These are phyloP conservation scores for Zymoseptoria passerinii DNA, from an alignment of 2,329 filamentous ascomycete species.

Conservation along the genomic window DNA sequence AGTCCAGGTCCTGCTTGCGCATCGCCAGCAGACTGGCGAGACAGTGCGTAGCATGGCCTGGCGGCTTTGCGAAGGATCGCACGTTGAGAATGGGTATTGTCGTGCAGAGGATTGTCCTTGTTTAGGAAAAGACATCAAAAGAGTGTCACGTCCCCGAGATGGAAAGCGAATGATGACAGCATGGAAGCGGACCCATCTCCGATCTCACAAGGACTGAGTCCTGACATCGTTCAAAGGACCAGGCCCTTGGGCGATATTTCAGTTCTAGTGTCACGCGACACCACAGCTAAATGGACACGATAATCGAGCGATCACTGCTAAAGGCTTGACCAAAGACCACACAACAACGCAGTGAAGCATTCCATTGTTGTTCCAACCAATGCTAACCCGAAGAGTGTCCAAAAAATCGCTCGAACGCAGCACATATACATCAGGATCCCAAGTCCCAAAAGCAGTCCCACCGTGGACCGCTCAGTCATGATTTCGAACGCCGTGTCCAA, in stretches of 20 bases:
- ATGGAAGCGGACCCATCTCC: background rate
- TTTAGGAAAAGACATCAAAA: background rate
- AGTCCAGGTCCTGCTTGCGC: constrained; percentile 22
- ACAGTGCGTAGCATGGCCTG: constrained; percentile 17
- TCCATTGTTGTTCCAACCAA: background rate
- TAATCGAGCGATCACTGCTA: background rate
- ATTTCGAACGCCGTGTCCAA: background rate
- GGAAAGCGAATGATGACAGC: background rate
- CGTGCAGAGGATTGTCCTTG: background rate
- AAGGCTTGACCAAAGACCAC: too few relatives aligned
- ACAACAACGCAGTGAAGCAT: background rate
- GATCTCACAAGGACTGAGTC: background rate
- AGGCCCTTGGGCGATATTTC: too few relatives aligned
- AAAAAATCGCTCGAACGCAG: background rate
- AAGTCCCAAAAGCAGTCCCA: background rate
- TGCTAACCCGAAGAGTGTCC: background rate
- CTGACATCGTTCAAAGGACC: background rate
- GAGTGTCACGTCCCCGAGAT: background rate
- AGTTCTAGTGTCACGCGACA: background rate
- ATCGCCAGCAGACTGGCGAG: constrained; percentile 25
- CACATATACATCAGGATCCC: background rate
- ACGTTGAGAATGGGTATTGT: background rate
- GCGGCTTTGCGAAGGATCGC: background rate
- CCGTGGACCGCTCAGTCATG: background rate
- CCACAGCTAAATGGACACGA: background rate